Conservation (phyloP, 169 alveolate genomes). For the Ichthyophthirius multifiliis region DNA sequence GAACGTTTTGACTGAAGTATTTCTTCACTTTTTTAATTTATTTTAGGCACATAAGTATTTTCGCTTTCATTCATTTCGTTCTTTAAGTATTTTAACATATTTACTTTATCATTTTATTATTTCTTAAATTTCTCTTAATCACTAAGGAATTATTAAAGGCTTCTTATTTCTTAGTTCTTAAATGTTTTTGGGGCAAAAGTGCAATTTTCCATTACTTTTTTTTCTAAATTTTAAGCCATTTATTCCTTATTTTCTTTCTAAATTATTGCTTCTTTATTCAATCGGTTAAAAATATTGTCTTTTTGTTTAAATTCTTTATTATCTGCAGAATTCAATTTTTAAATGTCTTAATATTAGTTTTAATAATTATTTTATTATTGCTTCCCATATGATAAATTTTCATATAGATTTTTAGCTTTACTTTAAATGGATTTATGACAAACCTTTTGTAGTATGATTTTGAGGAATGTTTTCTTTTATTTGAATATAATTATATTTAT, state of each 20-base stretch:
- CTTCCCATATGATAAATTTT: too few species aligned
- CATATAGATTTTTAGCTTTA: too few species aligned
- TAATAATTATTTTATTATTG: too few species aligned
- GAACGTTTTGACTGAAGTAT: background rate
- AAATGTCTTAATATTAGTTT: too few species aligned
- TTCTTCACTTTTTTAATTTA: background rate
- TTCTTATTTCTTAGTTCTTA: conserved; percentile 14
- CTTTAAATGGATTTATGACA: too few species aligned
- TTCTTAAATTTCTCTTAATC: conserved; percentile 33
- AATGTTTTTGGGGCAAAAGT: conserved; percentile 21
- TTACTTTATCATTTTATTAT: conserved; percentile 15
- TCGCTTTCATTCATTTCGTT: background rate
- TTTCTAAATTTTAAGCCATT: background rate
- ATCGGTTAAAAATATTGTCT: conserved; percentile 16
- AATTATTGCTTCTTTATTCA: conserved; percentile 39
- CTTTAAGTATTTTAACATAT: background rate
- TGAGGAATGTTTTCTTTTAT: too few species aligned
- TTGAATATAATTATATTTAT: too few species aligned
- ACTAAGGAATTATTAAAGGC: conserved; percentile 18
- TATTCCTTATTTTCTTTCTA: conserved; percentile 15
- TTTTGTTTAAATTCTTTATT: too few species aligned
- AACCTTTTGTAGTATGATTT: too few species aligned
- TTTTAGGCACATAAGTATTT: background rate
- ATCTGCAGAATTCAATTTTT: too few species aligned
- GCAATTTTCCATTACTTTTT: conserved; percentile 27